Conservation (phyloP, 208 protist genomes). For the Trypanosoma mega region DNA sequence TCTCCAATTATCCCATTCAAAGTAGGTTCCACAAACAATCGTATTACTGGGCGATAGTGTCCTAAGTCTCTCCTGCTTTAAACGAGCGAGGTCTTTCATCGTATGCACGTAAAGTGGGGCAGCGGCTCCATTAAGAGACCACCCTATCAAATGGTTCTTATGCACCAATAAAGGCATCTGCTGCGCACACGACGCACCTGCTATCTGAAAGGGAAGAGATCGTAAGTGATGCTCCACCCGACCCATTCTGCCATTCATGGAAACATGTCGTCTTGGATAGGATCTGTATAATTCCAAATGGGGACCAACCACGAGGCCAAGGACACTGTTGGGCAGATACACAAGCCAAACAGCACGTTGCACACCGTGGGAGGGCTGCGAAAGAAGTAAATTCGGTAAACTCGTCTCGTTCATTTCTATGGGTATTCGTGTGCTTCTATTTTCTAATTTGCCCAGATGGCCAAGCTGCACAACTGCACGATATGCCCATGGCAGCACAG, state of each 20-base stretch:
- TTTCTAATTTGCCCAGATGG: background rate
- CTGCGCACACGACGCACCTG: background rate
- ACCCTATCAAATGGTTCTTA: conserved; percentile 72
- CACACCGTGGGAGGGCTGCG: background rate
- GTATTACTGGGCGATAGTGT: conserved; percentile 50
- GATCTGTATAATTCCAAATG: background rate
- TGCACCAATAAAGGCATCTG: conserved; percentile 48
- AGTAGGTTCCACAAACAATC: conserved; percentile 43
- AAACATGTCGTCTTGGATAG: background rate
- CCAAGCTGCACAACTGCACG: conserved; percentile 7
- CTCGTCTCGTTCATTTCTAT: background rate
- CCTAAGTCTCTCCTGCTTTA: conserved; percentile 27
- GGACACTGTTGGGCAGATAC: conserved; percentile 32
- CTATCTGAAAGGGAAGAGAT: conserved; percentile 21
- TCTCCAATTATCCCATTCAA: conserved; percentile 82
- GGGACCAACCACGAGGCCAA: conserved; percentile 28
- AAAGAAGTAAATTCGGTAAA: conserved; percentile 23
- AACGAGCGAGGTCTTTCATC: conserved; percentile 42
- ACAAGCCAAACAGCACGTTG: conserved; percentile 61
- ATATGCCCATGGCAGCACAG: conserved; percentile 20
- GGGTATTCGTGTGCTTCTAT: background rate
- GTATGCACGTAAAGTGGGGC: conserved; percentile 71
- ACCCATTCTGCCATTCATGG: background rate
- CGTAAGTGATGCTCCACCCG: conserved; percentile 19
- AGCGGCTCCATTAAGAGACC: conserved; percentile 37